Conservation (phyloP, 1,284 basidiomycete species). For the Cryptococcus sp. region DNA sequence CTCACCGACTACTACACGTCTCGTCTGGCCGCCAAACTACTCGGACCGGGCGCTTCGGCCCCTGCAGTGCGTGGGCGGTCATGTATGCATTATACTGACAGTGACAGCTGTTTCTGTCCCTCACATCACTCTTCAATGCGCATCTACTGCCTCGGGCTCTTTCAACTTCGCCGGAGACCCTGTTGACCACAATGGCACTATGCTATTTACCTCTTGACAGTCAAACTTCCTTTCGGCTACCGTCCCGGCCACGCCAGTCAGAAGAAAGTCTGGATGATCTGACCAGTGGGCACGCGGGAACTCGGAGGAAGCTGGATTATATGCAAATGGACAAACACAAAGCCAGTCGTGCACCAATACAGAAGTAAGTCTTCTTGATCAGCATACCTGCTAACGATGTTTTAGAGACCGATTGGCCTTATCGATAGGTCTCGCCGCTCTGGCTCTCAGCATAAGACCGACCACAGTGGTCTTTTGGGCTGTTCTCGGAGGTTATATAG, state of each 20-base stretch:
- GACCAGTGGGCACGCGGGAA: not conserved
- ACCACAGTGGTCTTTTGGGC: constrained; percentile 86
- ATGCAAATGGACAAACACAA: not conserved
- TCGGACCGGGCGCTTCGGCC: constrained; percentile 64
- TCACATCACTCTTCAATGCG: constrained; percentile 83
- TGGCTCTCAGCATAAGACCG: constrained; percentile 78
- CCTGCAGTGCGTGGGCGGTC: constrained; percentile 62
- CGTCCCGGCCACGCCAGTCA: not conserved
- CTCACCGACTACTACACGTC: constrained; percentile 76
- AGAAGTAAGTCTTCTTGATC: too few species aligned
- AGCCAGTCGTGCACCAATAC: too few species aligned
- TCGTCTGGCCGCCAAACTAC: constrained; percentile 62
- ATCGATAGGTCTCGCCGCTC: constrained; percentile 64
- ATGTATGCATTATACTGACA: not conserved
- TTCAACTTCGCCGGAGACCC: constrained; percentile 91
- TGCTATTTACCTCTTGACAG: constrained; percentile 66
- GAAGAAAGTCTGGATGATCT: not conserved
- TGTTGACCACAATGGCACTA: constrained; percentile 77
- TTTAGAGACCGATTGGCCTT: constrained; percentile 41
- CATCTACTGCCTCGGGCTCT: constrained; percentile 83
- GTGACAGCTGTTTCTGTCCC: constrained; percentile 72
- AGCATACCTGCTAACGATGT: too few species aligned
- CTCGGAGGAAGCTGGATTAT: not conserved
- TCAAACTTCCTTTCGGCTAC: constrained; percentile 21
- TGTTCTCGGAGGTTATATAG: constrained; percentile 59